Base-by-base conservation (phyloP, 208 protist species). In the Leishmania gerbilli region DNA sequence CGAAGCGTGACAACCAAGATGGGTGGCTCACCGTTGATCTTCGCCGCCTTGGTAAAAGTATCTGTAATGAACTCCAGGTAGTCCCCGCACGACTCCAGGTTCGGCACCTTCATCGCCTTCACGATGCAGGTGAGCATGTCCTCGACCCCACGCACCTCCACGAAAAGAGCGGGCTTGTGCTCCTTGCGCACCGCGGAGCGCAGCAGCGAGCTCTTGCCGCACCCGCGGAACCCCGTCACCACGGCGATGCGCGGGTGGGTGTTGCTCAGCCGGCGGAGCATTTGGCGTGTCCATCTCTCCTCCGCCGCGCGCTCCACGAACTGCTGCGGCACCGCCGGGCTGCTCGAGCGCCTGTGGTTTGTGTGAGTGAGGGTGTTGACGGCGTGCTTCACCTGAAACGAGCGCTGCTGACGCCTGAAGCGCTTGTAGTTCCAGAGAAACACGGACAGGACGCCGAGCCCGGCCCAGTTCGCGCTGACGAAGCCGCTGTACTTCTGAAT, bases 41-140 rank as follows among this genome's bases (percentile, higher is more conserved):
- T 89, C 31, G 84, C 90, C 17, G 90, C 90, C 68, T 87, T 85
- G 24, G 87, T 89, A 69, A 93, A 95, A 3, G 90, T 90, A 56
- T 97, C 93, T 0, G 87, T 86, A 69, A 96, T 95, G 81, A 96
- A 96, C 62, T 93, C 92, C 34, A 93, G 68, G 40, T 90, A 84
- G 82, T 97, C 92, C 40, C 92, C 95, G 77, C 95, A 97, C 8
- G 87, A 89, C 60, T 97, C 95, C 27, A 92, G 79, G 77, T 95
- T 97, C 8, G 90, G 89, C n/a, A 96, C 95, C 49, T 89, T 89
- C 19, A 97, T 74, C 2, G 93, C 89, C 60, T 90, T 91, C 40
- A 95, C 81, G 45, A 91, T 82, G 80, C 88, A 91, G 42, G 81
- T 84, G 51, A 97, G 88, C 34, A 91, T 88, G 79, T 94, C 94